Evolutionary conservation across 441 rosid genomes (phyloP), one percentile per base, ranked within the genome.

Genomic region (Populus hybrid): DNA sequence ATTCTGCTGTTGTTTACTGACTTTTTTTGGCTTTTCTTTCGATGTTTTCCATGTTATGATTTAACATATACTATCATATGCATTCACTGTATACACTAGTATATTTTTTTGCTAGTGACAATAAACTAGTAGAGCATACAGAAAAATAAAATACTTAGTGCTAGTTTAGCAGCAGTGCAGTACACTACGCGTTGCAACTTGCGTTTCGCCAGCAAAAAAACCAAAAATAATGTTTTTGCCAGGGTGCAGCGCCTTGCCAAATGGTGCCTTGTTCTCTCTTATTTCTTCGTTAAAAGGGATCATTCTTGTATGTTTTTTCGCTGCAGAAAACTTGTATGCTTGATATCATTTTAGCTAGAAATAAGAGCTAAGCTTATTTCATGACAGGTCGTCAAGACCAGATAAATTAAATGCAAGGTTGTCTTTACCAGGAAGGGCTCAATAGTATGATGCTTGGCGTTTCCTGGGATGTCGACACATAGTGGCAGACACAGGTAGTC

Each of bases 391-490:
- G 7, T 18, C 3, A 1, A 18, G 24, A 18, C 9, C 24, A 18
- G 36, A 30, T 19, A n/a, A 35, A 70, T 38, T 69, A 76, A 76
- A 69, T 69, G 26, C 28, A 14, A 34, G 26, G 2, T 6, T 53
- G 84, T 72, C 77, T 32, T 72, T 36, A 59, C 42, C 16, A 64
- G 69, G 53, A 38, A 70, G 30, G 19, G 57, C 53, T 34, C 14
- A 71, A 69, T 18, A 7, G 6, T 67, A 26, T 9, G 74, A 63
- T 34, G 36, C 36, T 86, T 79, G 85, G 79, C 80, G 70, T 81
- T 82, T 38, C 78, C 77, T 75, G 75, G 65, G 84, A 81, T 21
- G 40, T 65, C 59, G 82, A 86, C 83, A 32, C 6, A 7, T 14
- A 35, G 68, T 18, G 26, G 11, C 73, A 36, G 46, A 67, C 70